phyloP scores from a whole-genome alignment of 345 rosid species.

The Rubroshorea leprosula region DNA sequence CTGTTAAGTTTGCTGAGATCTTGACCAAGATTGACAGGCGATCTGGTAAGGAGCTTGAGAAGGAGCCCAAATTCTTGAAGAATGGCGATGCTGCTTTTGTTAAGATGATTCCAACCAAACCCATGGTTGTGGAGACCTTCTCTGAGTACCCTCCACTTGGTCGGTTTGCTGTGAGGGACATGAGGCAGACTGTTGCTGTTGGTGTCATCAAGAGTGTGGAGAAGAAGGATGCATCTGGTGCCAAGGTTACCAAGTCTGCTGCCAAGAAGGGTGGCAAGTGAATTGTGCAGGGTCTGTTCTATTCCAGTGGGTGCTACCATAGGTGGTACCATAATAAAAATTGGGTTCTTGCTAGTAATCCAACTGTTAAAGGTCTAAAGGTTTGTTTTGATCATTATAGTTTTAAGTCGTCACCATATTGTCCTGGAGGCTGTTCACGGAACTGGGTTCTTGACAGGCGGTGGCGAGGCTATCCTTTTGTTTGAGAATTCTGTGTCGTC shows the following conservation, averaged over 20 bases:
- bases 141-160: constrained; percentile 40
- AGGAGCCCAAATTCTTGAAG: constrained; percentile 34
- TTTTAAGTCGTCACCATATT: too few relatives aligned
- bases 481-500: neutral
- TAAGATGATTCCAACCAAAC: constrained; percentile 44
- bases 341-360: too few relatives aligned
- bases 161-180: constrained; percentile 43
- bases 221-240: too few relatives aligned
- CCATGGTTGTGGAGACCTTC: constrained; percentile 47
- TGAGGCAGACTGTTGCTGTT: constrained; percentile 42
- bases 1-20: constrained; percentile 38
- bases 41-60: constrained; percentile 32
- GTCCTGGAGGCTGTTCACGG: too few relatives aligned
- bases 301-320: too few relatives aligned
- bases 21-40: constrained; percentile 46
- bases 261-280: too few relatives aligned
- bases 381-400: too few relatives aligned
- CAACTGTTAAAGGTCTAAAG: too few relatives aligned
- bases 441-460: constrained; percentile 3
- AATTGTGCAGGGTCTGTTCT: too few relatives aligned
- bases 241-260: too few relatives aligned
- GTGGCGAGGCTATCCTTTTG: constrained; percentile 23
- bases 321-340: too few relatives aligned
- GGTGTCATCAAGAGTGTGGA: too few relatives aligned
- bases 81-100: constrained; percentile 40